phyloP scores from a whole-genome alignment of 2,329 filamentous ascomycete species.

The Allantophomopsis lycopodina region DNA sequence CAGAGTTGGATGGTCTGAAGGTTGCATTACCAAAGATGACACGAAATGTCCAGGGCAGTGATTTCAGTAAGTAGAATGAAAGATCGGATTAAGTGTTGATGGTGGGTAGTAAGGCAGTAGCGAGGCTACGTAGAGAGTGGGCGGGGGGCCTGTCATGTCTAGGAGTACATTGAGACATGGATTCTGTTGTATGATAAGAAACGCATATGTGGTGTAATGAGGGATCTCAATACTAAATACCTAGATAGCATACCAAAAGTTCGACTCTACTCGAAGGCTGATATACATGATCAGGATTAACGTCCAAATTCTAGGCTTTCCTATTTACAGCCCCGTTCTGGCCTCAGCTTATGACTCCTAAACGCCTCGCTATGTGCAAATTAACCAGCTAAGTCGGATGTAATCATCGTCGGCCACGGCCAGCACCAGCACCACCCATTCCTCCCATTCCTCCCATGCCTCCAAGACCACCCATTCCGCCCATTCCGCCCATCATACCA shows the following conservation, averaged over 20 bases:
- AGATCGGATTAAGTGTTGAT: not conserved
- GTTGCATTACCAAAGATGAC: conserved; percentile 89
- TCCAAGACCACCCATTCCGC: conserved; percentile 28
- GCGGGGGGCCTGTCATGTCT: too few relatives aligned
- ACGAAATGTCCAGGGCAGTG: conserved; percentile 86
- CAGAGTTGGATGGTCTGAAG: conserved; percentile 74
- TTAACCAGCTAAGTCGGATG: not conserved
- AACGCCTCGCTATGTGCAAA: conserved; percentile 4
- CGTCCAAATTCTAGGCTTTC: not conserved
- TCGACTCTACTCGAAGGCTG: too few relatives aligned
- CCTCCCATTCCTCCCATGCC: conserved; percentile 41
- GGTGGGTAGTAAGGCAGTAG: too few relatives aligned
- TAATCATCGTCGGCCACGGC: conserved; percentile 12
- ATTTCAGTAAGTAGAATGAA: conserved; percentile 47
- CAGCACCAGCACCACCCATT: conserved; percentile 23
- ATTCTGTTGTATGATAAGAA: too few relatives aligned
- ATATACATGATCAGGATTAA: too few relatives aligned
- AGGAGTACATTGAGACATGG: too few relatives aligned
- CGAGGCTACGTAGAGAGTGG: too few relatives aligned
- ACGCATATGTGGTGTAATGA: too few relatives aligned
- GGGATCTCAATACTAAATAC: too few relatives aligned
- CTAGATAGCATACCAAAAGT: too few relatives aligned
- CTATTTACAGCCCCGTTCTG: not conserved
- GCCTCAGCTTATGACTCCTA: not conserved
- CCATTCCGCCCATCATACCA: conserved; percentile 35